These are phyloP conservation scores for Capillidium rhysosporum DNA, from an alignment of 371 early-diverging fungal genomes.

Conservation along the genomic window DNA sequence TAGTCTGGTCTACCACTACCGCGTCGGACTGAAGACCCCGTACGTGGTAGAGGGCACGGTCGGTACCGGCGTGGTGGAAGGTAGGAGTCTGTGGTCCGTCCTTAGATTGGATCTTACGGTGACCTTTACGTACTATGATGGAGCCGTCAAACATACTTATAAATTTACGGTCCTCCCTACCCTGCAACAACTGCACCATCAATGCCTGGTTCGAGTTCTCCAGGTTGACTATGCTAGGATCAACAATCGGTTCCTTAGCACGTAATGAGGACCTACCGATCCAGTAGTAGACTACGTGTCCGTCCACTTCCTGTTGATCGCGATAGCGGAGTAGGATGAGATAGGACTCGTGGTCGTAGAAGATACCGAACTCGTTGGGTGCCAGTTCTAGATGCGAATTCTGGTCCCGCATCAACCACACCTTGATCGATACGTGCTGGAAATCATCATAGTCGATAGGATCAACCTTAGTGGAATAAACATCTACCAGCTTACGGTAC, in stretches of 20 bases:
- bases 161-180: neutral
- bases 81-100: too few relatives aligned
- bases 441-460: neutral
- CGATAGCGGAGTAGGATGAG: constrained; percentile 1
- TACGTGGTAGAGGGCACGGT: constrained; percentile 3
- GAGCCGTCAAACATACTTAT: neutral
- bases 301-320: neutral
- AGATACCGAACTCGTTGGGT: neutral
- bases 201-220: neutral
- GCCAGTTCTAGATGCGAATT: neutral
- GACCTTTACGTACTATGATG: neutral
- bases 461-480: neutral
- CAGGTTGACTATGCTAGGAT: neutral
- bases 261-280: neutral
- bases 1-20: constrained; percentile 1
- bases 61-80: neutral
- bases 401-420: constrained; percentile 2
- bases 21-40: neutral
- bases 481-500: too few relatives aligned
- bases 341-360: constrained; percentile 3
- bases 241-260: constrained; percentile 2
- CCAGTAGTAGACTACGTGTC: constrained; percentile 6
- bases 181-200: constrained; percentile 6
- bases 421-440: neutral
- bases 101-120: neutral